phyloP scores from a whole-genome alignment of 768 basidiomycete species.

The Trametes elegans region DNA sequence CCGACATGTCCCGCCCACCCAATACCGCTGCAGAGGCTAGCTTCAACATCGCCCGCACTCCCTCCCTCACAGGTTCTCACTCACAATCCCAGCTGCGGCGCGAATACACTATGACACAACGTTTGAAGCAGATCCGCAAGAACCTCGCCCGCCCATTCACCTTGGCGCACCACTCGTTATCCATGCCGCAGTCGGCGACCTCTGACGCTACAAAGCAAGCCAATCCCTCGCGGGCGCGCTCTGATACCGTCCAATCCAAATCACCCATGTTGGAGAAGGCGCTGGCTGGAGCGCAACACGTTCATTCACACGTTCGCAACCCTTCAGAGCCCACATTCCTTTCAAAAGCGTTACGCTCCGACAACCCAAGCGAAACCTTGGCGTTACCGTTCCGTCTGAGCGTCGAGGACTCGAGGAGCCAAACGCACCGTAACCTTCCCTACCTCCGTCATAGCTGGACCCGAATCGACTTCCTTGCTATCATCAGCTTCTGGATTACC shows the following conservation, averaged over 20 bases:
- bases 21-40: conserved; percentile 23
- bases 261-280: conserved; percentile 37
- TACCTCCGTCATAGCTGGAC: conserved; percentile 94
- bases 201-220: neutral
- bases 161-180: conserved; percentile 34
- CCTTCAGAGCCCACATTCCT: conserved; percentile 49
- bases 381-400: conserved; percentile 61
- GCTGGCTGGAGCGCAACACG: conserved; percentile 30
- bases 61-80: conserved; percentile 17
- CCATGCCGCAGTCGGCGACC: conserved; percentile 9
- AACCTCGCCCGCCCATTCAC: conserved; percentile 56
- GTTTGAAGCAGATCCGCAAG: conserved; percentile 42
- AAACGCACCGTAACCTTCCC: conserved; percentile 69
- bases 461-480: conserved; percentile 84
- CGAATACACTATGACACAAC: conserved; percentile 45
- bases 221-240: conserved; percentile 18
- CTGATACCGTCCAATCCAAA: conserved; percentile 30
- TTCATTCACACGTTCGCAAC: conserved; percentile 42
- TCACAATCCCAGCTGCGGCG: conserved; percentile 33
- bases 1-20: conserved; percentile 24
- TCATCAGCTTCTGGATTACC: conserved; percentile 83
- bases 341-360: conserved; percentile 46
- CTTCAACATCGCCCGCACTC: conserved; percentile 11
- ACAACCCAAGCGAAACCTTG: conserved; percentile 45
- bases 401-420: conserved; percentile 51